Conservation (phyloP, 177 flowering plant species). For the Vitis hybrid region DNA sequence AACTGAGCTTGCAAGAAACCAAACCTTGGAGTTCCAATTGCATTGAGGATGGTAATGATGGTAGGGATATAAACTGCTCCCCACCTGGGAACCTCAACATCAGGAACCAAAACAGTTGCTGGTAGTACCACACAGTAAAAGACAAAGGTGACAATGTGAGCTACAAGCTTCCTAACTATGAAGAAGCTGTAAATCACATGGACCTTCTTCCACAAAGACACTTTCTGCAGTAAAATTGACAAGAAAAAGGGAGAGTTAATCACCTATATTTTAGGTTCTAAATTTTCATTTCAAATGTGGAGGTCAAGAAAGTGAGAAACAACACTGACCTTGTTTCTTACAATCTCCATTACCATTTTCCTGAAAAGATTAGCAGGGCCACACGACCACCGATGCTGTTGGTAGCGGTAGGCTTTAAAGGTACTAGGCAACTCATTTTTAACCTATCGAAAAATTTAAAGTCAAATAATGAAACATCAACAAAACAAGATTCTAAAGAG, state of each 20-base stretch:
- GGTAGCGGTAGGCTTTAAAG: conserved; percentile 83
- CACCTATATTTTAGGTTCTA: too few species aligned
- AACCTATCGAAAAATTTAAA: conserved; percentile 42
- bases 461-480: not conserved
- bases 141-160: conserved; percentile 62
- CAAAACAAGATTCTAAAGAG: not conserved
- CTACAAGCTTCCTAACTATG: conserved; percentile 63
- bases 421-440: conserved; percentile 93
- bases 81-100: conserved; percentile 69
- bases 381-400: conserved; percentile 95
- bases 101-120: conserved; percentile 61
- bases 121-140: conserved; percentile 69
- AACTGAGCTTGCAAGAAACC: not conserved
- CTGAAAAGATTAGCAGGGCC: conserved; percentile 94
- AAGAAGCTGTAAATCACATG: conserved; percentile 78
- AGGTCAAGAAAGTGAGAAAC: not conserved
- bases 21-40: conserved; percentile 72
- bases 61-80: conserved; percentile 68
- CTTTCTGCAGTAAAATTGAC: conserved; percentile 39
- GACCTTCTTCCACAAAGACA: conserved; percentile 58
- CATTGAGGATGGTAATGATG: conserved; percentile 61
- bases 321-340: conserved; percentile 58
- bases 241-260: not conserved
- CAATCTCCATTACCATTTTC: conserved; percentile 83
- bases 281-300: too few species aligned